Evolutionary conservation across 1,284 basidiomycete species (phyloP).

Genomic region (Papiliotrema nemorosa): DNA sequence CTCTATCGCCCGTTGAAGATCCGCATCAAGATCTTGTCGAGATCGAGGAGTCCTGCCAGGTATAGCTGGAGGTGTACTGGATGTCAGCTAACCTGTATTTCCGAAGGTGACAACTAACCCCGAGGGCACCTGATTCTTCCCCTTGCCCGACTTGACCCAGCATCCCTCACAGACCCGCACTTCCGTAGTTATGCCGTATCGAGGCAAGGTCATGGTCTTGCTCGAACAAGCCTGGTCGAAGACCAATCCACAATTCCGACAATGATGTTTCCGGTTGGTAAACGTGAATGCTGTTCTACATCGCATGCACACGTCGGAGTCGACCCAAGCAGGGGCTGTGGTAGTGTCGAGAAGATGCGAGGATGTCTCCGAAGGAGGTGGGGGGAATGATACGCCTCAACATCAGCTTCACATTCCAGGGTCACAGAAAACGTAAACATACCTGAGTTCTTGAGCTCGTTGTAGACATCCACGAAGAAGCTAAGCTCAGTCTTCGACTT

Average conservation of each 20-base stretch:
- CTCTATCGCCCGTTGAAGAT: constrained; percentile 89
- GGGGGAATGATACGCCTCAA: constrained; percentile 44
- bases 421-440: constrained; percentile 18
- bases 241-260: constrained; percentile 94
- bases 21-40: constrained; percentile 66
- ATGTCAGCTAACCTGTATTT: constrained; percentile 44
- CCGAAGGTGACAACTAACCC: constrained; percentile 13
- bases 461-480: constrained; percentile 77
- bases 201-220: constrained; percentile 78
- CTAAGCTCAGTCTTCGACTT: constrained; percentile 71
- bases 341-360: constrained; percentile 44
- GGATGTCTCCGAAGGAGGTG: constrained; percentile 36
- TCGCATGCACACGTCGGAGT: constrained; percentile 89
- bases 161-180: constrained; percentile 95
- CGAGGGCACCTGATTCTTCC: constrained; percentile 24
- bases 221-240: constrained; percentile 94
- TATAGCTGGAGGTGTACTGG: constrained; percentile 32
- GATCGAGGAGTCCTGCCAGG: constrained; percentile 39
- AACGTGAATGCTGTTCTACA: constrained; percentile 90
- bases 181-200: constrained; percentile 89
- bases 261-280: constrained; percentile 97
- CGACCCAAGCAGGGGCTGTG: constrained; percentile 86
- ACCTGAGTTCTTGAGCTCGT: constrained; percentile 71
- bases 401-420: neutral
- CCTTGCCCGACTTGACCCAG: constrained; percentile 61